Evolutionary conservation across 345 rosid genomes (phyloP).

Genomic region (Abelmoschus esculentus): DNA sequence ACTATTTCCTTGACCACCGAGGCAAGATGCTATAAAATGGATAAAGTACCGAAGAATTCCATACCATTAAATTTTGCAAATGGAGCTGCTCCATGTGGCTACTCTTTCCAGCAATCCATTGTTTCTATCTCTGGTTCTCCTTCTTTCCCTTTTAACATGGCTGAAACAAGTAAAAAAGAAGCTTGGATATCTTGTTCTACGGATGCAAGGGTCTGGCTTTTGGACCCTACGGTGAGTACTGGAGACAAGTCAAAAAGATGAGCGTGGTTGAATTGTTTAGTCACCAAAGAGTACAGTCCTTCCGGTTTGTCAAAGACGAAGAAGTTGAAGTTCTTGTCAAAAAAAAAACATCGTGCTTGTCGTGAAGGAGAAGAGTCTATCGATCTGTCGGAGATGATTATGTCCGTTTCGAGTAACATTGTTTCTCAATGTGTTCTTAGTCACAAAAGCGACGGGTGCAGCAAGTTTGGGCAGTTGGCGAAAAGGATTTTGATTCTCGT

Average conservation of each 20-base stretch:
- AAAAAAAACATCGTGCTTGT: not conserved
- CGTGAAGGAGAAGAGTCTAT: not conserved
- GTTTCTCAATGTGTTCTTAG: not conserved
- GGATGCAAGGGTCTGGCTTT: not conserved
- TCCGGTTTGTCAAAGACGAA: not conserved
- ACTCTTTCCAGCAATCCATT: no score
- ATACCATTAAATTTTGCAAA: no score
- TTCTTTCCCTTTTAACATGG: no score
- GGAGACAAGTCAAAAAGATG: not conserved
- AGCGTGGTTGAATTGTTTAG: not conserved
- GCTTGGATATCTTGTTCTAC: no score
- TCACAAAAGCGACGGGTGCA: not conserved
- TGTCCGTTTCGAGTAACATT: not conserved
- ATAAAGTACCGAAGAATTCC: no score
- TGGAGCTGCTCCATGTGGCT: no score
- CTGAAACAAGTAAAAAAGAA: no score
- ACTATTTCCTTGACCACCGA: no score
- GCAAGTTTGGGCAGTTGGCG: not conserved
- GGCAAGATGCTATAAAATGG: no score
- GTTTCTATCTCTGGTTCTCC: no score
- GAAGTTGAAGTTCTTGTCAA: not conserved
- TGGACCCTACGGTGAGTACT: not conserved
- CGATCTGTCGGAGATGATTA: not conserved
- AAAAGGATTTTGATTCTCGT: not conserved
- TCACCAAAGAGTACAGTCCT: not conserved